Conservation (phyloP, 2,329 filamentous ascomycete genomes). For the Uncinocarpus reesii region DNA sequence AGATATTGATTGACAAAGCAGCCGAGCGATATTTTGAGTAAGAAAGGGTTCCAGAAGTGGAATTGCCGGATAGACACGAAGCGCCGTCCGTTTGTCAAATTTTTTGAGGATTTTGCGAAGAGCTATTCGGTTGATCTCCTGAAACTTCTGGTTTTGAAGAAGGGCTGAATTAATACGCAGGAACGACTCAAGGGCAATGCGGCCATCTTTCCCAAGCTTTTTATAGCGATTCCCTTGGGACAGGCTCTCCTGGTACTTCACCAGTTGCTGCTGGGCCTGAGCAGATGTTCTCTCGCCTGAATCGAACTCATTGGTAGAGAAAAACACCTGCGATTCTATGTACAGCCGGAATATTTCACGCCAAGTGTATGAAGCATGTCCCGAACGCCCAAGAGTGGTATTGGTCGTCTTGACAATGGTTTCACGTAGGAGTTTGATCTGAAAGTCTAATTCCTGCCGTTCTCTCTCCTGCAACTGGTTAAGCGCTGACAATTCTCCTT, state of each 20-base stretch:
- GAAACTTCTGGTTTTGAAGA: conserved; percentile 71
- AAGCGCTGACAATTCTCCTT: conserved; percentile 58
- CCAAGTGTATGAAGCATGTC: conserved; percentile 61
- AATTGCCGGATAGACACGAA: conserved; percentile 57
- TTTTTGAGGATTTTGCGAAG: conserved; percentile 81
- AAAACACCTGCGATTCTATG: conserved; percentile 69
- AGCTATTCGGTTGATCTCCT: conserved; percentile 70
- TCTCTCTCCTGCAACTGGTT: conserved; percentile 59
- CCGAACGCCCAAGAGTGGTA: conserved; percentile 52
- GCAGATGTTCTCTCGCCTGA: conserved; percentile 57
- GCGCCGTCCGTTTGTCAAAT: conserved; percentile 74
- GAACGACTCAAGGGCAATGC: conserved; percentile 56
- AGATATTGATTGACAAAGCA: conserved; percentile 64
- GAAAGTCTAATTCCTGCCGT: conserved; percentile 49
- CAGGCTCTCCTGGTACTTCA: conserved; percentile 62
- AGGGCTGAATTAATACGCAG: conserved; percentile 62
- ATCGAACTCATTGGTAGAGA: conserved; percentile 62
- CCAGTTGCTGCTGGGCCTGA: conserved; percentile 56
- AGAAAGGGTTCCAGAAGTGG: conserved; percentile 51
- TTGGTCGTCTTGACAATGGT: conserved; percentile 53
- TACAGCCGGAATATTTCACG: conserved; percentile 74
- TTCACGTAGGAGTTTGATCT: conserved; percentile 55
- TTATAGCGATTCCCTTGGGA: conserved; percentile 37
- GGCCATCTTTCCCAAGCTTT: conserved; percentile 52
- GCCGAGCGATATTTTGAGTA: conserved; percentile 58